phyloP scores from a whole-genome alignment of 1,139 yeast species.

The Yamadazyma siamensis region DNA sequence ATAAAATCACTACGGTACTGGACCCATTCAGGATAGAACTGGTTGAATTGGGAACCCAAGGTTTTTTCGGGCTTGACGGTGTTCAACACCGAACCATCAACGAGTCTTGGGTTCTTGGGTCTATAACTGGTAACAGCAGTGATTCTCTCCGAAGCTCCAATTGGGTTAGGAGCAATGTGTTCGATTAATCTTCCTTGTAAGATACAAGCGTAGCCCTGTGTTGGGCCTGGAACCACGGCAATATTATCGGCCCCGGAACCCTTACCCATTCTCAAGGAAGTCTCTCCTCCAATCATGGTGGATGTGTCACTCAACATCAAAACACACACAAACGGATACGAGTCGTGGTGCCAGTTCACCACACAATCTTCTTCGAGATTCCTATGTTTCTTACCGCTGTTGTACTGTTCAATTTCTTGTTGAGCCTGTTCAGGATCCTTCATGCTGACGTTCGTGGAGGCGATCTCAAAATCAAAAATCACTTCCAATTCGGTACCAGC shows the following conservation, averaged over 20 bases:
- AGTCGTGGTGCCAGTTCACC: constrained; percentile 59
- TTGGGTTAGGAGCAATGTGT: constrained; percentile 56
- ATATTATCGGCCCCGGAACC: constrained; percentile 26
- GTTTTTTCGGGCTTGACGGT: constrained; percentile 41
- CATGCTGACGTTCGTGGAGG: constrained; percentile 47
- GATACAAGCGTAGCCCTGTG: constrained; percentile 51
- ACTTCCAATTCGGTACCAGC: constrained; percentile 54
- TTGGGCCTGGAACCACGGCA: constrained; percentile 50
- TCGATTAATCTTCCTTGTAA: constrained; percentile 53
- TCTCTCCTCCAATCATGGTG: constrained; percentile 59
- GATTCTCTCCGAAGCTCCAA: constrained; percentile 51
- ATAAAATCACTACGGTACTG: constrained; percentile 40
- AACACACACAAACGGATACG: constrained; percentile 63
- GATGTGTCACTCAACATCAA: constrained; percentile 57
- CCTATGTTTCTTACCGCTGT: not conserved
- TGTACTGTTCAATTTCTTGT: constrained; percentile 11
- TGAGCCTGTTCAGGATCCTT: constrained; percentile 27
- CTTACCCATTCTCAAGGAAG: constrained; percentile 46
- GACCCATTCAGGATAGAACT: constrained; percentile 38
- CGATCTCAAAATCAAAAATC: constrained; percentile 53
- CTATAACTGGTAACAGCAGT: constrained; percentile 46
- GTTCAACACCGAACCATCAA: constrained; percentile 28
- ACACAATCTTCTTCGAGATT: constrained; percentile 35
- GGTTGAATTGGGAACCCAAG: constrained; percentile 29
- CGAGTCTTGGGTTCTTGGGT: constrained; percentile 24